Base-by-base conservation (phyloP, 1,284 basidiomycete species). In the Cryptococcus sp. region DNA sequence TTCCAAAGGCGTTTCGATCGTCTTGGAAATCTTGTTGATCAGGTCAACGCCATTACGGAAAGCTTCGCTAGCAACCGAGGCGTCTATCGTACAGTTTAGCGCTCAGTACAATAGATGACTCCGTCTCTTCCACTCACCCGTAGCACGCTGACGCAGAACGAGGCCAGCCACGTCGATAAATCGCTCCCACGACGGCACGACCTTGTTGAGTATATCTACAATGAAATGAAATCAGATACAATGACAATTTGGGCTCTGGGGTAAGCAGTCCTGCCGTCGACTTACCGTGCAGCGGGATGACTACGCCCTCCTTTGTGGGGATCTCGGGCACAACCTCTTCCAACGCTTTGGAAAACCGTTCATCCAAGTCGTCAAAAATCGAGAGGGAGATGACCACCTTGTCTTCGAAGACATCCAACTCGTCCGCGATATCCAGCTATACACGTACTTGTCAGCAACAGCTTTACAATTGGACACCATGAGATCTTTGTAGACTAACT, bases 291-390 rank as follows among this genome's bases (percentile, higher is more conserved):
- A 72, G 22, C 8, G 40, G 39, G 11, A 74, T 47, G 10, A 60
- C 55, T 6, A 70, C 62, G 35, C 66, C 64, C 13, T 60, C 47
- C 54, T 67, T 69, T 11, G 60, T 50, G 1, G 59, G 53, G 23
- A 67, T 52, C 8, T 52, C 23, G 0, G 62, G 61, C 1, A 71
- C 43, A 3, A 69, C 53, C 1, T 46, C 38, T 17, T 52, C 52
- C 20, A 73, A 15, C 0, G 58, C 60, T 1, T 47, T 43, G 0
- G 50, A 48, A 43, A 77, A 69, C 13, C 61, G 50, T n/a, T 55
- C 52, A 49, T 71, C 70, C 13, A 74, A 53, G 47, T 70, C 67
- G 17, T 74, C 66, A 0, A 66, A 59, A 13, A 60, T 52, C 15
- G 67, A 55, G 11, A 77, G 56, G 7, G 65, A 69, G 19, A 76